Evolutionary conservation across 2,329 filamentous ascomycete species (phyloP), one percentile per base, ranked within the genome.

Genomic region (Metarhizium guizhouense): DNA sequence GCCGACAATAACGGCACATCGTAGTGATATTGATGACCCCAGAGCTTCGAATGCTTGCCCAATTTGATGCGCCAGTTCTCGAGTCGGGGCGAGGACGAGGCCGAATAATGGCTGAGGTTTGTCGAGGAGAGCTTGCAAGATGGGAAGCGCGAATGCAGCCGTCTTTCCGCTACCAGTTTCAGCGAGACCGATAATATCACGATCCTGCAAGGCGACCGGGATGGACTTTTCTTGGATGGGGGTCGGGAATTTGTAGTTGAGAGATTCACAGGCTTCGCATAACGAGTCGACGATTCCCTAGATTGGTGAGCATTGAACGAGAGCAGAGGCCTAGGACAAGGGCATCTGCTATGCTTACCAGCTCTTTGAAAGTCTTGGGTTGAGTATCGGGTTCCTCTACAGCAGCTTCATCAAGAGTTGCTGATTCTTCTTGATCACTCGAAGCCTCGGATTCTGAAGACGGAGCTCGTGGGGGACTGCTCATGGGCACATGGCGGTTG

Each of bases 141-240:
- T 95, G 1, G 94, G 94, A 3, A 99, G 77, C 0, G 90, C 91
- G 69, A 97, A 99, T 0, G 94, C 92, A 6, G 91, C 93, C 0
- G 94, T 97, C 76, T 97, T 99, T 72, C 94, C 94, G 67, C 86
- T 91, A 63, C 94, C 94, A 0, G 94, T 99, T 73, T 99, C 93
- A 36, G 94, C 94, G 53, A 97, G 79, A 47, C 92, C 94, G 63
- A 99, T 96, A 38, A 97, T 78, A 70, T 97, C 94, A 65, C 90
- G 83, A 53, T 87, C 85, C 65, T 88, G 73, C 4, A 96, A 78
- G 40, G 92, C 92, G 53, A 80, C 69, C 4, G 93, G 93, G 63
- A 97, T 95, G 0, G 91, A 81, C 69, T 95, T 82, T 53, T 80
- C 80, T 70, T 96, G 94, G 61, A 99, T 97, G 0, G 92, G 87